Evolutionary conservation across 2,329 filamentous ascomycete species (phyloP).

Genomic region (Fusarium floridanum): DNA sequence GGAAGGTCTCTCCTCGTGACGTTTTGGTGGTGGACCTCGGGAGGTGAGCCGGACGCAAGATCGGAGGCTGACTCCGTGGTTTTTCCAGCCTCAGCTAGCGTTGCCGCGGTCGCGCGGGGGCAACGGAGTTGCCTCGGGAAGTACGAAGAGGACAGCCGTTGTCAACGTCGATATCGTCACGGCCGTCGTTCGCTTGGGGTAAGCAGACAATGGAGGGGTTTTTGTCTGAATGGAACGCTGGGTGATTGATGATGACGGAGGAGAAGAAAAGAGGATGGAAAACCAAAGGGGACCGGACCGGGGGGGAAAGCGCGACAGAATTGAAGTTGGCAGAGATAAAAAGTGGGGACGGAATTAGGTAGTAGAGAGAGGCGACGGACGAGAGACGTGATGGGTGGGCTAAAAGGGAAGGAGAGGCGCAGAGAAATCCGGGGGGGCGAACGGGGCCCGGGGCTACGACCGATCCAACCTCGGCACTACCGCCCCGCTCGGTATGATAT

Average conservation of each 20-base stretch:
- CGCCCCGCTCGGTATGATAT: slow-evolving; percentile 12
- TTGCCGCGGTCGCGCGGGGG: slow-evolving; percentile 34
- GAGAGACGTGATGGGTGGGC: slow-evolving; percentile 6
- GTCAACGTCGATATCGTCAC: background rate
- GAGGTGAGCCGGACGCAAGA: slow-evolving; percentile 37
- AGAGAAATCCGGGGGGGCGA: slow-evolving; percentile 48
- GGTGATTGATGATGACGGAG: slow-evolving; percentile 2
- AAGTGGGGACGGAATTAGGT: slow-evolving; percentile 20
- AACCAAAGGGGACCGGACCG: slow-evolving; percentile 20
- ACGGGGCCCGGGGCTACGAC: slow-evolving; percentile 32
- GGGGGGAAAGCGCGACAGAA: slow-evolving; percentile 27
- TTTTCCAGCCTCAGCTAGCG: slow-evolving; percentile 41
- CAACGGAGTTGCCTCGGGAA: slow-evolving; percentile 41
- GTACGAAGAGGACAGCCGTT: slow-evolving; percentile 17
- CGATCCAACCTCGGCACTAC: slow-evolving; percentile 44
- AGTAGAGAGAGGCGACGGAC: slow-evolving; percentile 1
- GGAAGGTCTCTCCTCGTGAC: slow-evolving; percentile 33
- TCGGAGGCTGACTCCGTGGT: slow-evolving; percentile 40
- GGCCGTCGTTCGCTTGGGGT: background rate
- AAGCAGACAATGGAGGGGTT: background rate
- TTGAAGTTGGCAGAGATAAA: slow-evolving; percentile 35
- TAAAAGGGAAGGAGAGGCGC: slow-evolving; percentile 24
- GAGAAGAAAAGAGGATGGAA: slow-evolving; percentile 15
- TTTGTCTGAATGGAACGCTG: slow-evolving; percentile 11
- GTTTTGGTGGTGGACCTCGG: slow-evolving; percentile 39